Conservation (phyloP, 2,329 filamentous ascomycete species). For the Aspergillus luchuensis region DNA sequence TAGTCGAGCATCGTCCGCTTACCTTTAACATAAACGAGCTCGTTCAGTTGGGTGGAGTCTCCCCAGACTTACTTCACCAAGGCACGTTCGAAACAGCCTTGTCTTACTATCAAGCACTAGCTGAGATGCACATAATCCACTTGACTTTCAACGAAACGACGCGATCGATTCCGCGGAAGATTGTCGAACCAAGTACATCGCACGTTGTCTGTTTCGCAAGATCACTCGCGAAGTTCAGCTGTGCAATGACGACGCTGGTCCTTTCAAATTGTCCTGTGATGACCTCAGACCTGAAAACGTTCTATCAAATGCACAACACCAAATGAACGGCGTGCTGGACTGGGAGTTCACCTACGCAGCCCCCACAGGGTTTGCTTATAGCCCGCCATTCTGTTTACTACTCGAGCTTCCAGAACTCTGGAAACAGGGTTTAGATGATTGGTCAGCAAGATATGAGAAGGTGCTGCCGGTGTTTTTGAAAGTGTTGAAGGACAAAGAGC, state of each 20-base stretch:
- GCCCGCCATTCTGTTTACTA: constrained; percentile 13
- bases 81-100: not conserved
- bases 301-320: constrained; percentile 23
- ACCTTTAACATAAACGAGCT: constrained; percentile 48
- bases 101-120: not conserved
- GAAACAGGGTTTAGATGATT: not conserved
- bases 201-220: constrained; percentile 1
- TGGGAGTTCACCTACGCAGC: constrained; percentile 32
- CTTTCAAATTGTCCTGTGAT: constrained; percentile 28
- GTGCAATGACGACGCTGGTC: constrained; percentile 7
- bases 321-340: constrained; percentile 27
- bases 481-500: not conserved
- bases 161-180: not conserved
- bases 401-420: not conserved
- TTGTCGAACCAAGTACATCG: constrained; percentile 5
- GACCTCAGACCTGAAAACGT: constrained; percentile 31
- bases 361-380: constrained; percentile 19
- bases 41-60: constrained; percentile 35
- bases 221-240: not conserved
- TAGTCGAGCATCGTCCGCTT: constrained; percentile 37
- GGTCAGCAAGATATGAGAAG: not conserved
- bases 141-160: constrained; percentile 4
- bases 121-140: constrained; percentile 6
- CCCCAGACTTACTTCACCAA: constrained; percentile 31
- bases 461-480: not conserved